phyloP scores from a whole-genome alignment of 2,329 filamentous ascomycete species.

The Sporothrix sp. region DNA sequence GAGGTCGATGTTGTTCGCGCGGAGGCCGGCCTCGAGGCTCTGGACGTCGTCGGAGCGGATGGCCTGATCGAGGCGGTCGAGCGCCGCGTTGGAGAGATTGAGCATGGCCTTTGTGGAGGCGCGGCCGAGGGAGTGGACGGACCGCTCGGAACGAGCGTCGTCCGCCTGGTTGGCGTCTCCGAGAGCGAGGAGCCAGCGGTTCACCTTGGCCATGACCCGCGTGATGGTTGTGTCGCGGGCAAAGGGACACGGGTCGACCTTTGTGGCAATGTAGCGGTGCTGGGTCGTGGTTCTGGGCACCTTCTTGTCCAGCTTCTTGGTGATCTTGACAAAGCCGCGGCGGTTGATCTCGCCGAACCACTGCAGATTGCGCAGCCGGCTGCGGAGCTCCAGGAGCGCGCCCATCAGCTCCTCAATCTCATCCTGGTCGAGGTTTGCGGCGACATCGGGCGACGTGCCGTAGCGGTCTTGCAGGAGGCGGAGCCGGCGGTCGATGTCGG shows the following conservation, averaged over 20 bases:
- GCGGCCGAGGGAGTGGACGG: constrained; percentile 65
- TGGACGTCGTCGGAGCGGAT: constrained; percentile 58
- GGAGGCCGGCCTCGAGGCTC: constrained; percentile 46
- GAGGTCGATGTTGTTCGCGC: constrained; percentile 43
- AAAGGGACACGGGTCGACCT: constrained; percentile 82
- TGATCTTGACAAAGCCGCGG: constrained; percentile 93
- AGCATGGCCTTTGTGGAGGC: constrained; percentile 67
- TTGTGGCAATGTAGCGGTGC: constrained; percentile 77
- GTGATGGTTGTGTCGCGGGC: constrained; percentile 56
- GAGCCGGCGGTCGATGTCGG: constrained; percentile 72
- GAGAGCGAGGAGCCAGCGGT: constrained; percentile 81
- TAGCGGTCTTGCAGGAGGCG: constrained; percentile 83
- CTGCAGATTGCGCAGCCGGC: constrained; percentile 80
- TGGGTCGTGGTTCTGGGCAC: constrained; percentile 66
- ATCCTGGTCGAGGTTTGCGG: constrained; percentile 69
- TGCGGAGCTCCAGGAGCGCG: constrained; percentile 77
- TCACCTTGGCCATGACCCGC: constrained; percentile 53
- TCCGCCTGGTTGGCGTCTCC: constrained; percentile 68
- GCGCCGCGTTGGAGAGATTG: constrained; percentile 55
- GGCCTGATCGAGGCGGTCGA: constrained; percentile 64
- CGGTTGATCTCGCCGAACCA: constrained; percentile 98
- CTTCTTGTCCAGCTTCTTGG: constrained; percentile 98
- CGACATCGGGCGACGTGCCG: constrained; percentile 59
- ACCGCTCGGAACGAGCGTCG: constrained; percentile 64
- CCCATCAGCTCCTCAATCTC: constrained; percentile 88